Conservation (phyloP, 352 stramenopile species). For the Thalassiosira mediterranea region DNA sequence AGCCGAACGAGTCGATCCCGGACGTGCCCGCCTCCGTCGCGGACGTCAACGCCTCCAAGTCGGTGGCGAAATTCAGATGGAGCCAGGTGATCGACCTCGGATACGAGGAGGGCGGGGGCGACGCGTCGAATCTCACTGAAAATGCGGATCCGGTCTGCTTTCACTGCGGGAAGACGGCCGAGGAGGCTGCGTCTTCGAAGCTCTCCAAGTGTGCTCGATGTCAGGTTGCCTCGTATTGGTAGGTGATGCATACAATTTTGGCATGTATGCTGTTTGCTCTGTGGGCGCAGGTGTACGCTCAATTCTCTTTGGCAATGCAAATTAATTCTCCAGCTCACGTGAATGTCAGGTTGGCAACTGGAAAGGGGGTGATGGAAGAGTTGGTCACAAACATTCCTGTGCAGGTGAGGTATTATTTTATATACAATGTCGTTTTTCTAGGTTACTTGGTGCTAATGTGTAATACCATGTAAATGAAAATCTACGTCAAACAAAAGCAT, state of each 20-base stretch:
- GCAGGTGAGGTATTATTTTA: constrained; percentile 5
- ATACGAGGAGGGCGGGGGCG: constrained; percentile 41
- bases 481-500: too few species aligned
- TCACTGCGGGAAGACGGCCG: constrained; percentile 51
- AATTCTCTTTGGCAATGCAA: too few species aligned
- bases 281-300: too few species aligned
- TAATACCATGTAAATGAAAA: too few species aligned
- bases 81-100: constrained; percentile 71
- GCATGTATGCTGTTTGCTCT: too few species aligned
- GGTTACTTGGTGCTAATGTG: too few species aligned
- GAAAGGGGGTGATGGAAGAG: constrained; percentile 63
- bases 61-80: constrained; percentile 54
- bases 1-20: constrained; percentile 11
- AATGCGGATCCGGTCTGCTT: constrained; percentile 59
- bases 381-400: constrained; percentile 74
- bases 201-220: constrained; percentile 63
- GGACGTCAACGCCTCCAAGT: constrained; percentile 16
- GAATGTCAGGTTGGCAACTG: constrained; percentile 78
- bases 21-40: constrained; percentile 20
- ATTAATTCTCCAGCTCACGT: too few species aligned
- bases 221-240: constrained; percentile 69
- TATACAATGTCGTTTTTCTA: constrained; percentile 2
- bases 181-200: constrained; percentile 15
- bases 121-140: constrained; percentile 11
- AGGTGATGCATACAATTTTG: too few species aligned